These are phyloP conservation scores for Petunia axillaris DNA, from an alignment of 257 asterid species.

Conservation along the genomic window DNA sequence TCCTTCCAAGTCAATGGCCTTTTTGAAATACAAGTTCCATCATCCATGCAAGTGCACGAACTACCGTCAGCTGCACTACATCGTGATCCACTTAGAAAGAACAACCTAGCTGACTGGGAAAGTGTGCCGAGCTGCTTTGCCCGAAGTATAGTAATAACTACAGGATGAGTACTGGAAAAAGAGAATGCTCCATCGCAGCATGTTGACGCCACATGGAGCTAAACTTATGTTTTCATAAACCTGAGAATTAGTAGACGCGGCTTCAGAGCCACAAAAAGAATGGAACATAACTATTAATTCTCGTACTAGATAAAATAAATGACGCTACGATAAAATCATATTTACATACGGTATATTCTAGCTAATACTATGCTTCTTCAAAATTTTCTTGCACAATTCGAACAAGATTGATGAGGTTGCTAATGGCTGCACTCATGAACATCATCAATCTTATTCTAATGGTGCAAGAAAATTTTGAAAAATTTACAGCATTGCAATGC, in stretches of 20 bases:
- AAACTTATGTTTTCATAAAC: background rate
- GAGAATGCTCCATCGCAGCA: background rate
- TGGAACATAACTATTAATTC: background rate
- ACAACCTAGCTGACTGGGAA: conserved; percentile 85
- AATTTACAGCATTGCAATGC: no score
- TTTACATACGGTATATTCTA: no score
- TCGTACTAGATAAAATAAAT: no score
- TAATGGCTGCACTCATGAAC: no score
- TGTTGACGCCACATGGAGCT: background rate
- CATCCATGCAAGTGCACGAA: conserved; percentile 82
- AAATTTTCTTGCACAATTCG: no score
- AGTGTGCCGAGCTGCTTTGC: conserved; percentile 83
- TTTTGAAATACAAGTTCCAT: conserved; percentile 64
- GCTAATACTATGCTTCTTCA: no score
- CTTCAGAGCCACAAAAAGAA: conserved; percentile 43
- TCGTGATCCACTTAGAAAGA: conserved; percentile 74
- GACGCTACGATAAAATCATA: no score
- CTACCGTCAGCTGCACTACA: conserved; percentile 78
- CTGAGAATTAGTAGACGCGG: conserved; percentile 35
- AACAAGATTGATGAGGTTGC: no score
- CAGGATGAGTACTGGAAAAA: background rate
- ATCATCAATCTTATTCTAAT: no score
- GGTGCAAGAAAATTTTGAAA: no score
- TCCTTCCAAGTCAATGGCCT: conserved; percentile 52
- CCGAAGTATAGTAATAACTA: conserved; percentile 59